These are phyloP conservation scores for Clarireedia paspali DNA, from an alignment of 2,329 filamentous ascomycete genomes.

Conservation along the genomic window DNA sequence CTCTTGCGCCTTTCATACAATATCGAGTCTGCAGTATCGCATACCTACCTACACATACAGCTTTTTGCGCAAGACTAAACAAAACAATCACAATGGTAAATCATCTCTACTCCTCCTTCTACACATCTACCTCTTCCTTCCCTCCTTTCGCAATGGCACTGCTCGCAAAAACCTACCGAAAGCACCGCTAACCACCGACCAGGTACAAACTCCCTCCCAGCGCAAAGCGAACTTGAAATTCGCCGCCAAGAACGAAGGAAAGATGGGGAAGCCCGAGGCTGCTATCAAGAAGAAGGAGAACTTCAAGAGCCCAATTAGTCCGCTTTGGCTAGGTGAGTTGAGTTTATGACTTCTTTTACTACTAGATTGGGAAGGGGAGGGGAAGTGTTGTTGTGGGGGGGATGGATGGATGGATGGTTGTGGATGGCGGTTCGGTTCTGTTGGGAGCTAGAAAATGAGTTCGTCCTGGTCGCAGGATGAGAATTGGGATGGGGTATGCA, in stretches of 20 bases:
- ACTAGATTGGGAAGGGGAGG: neutral
- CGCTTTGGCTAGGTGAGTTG: conserved; percentile 55
- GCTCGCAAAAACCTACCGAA: neutral
- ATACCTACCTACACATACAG: neutral
- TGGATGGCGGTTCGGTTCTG: too few relatives aligned
- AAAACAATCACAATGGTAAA: neutral
- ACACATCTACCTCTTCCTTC: neutral
- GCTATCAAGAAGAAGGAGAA: conserved; percentile 52
- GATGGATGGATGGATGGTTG: neutral
- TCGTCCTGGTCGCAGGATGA: neutral
- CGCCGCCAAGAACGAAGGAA: conserved; percentile 62
- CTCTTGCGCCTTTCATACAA: neutral
- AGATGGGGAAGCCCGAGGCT: conserved; percentile 65
- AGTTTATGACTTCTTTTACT: neutral
- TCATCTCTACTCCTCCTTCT: neutral
- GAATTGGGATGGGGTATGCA: neutral
- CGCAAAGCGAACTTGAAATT: conserved; percentile 75
- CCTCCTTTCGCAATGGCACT: neutral
- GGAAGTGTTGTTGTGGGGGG: neutral
- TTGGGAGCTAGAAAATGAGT: too few relatives aligned
- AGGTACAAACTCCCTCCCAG: conserved; percentile 82
- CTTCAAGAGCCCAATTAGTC: conserved; percentile 47
- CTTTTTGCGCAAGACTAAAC: neutral
- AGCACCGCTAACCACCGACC: neutral
- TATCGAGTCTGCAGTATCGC: neutral